phyloP scores from a whole-genome alignment of 352 stramenopile species.

The Globisporangium alternatum region DNA sequence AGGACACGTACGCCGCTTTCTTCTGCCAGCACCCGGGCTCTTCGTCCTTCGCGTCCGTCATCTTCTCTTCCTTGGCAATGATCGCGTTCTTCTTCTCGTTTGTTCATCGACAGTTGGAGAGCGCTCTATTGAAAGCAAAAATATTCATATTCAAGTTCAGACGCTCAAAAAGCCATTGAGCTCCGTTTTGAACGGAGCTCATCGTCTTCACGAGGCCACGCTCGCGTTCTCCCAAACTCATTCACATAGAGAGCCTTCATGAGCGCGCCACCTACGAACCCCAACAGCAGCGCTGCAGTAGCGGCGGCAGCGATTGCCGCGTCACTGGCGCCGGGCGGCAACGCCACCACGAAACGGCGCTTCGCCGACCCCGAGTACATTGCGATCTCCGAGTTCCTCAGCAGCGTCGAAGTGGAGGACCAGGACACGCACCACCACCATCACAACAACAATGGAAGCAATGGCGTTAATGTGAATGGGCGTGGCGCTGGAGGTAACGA shows the following conservation, averaged over 20 bases:
- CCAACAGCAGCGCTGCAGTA: background rate
- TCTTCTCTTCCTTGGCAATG: background rate
- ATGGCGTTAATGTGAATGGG: background rate
- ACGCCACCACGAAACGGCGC: constrained; percentile 18
- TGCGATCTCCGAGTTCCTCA: constrained; percentile 63
- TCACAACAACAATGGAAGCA: background rate
- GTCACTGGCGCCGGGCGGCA: constrained; percentile 4
- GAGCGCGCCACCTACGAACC: constrained; percentile 1
- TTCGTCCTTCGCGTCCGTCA: constrained; percentile 19
- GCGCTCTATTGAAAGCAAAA: constrained; percentile 18
- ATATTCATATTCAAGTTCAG: no score
- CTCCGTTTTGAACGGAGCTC: no score
- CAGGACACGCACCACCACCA: constrained; percentile 12
- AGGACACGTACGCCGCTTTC: constrained; percentile 46
- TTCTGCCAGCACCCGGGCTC: constrained; percentile 66
- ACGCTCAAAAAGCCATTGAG: background rate
- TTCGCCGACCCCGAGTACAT: constrained; percentile 59
- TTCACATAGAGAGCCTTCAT: background rate
- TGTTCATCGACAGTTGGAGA: background rate
- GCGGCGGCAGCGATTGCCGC: constrained; percentile 16
- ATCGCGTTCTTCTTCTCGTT: constrained; percentile 24
- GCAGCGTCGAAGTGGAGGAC: constrained; percentile 71
- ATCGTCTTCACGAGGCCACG: background rate
- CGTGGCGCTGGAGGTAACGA: background rate
- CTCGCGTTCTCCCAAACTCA: background rate